These are phyloP conservation scores for Euphorbia tirucalli DNA, from an alignment of 345 rosid species.

Conservation along the genomic window DNA sequence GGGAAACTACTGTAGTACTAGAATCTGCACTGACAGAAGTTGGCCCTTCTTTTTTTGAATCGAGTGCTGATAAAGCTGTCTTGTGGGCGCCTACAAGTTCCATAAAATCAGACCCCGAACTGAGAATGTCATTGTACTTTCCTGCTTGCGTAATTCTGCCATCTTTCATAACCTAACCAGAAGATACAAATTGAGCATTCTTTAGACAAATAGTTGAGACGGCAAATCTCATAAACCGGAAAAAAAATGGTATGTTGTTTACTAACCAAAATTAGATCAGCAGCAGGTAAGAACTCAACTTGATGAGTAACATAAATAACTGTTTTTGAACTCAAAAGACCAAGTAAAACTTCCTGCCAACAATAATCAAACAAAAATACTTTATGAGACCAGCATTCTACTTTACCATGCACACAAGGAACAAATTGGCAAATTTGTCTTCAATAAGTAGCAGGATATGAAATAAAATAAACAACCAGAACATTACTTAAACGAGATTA, in stretches of 20 bases:
- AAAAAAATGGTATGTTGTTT: slow-evolving; percentile 3
- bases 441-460: neutral
- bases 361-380: neutral
- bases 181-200: slow-evolving; percentile 1
- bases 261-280: slow-evolving; percentile 65
- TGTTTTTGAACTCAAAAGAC: slow-evolving; percentile 46
- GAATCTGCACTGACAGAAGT: slow-evolving; percentile 25
- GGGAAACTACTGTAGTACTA: slow-evolving; percentile 16
- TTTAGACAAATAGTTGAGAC: neutral
- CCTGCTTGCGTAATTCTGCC: slow-evolving; percentile 78
- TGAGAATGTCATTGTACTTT: slow-evolving; percentile 58
- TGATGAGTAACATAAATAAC: slow-evolving; percentile 68
- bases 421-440: neutral
- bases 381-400: neutral
- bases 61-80: slow-evolving; percentile 56
- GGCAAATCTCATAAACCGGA: neutral
- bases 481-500: neutral
- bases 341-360: slow-evolving; percentile 55
- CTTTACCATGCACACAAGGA: neutral
- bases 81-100: slow-evolving; percentile 75
- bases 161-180: slow-evolving; percentile 69
- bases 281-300: slow-evolving; percentile 59
- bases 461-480: neutral
- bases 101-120: slow-evolving; percentile 66
- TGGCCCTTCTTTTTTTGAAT: slow-evolving; percentile 37